A percentile compares a stretch with the other conserved stretches of the same genome.
These are phyloP conservation scores for Phytophthora podocarpi DNA, from an alignment of 352 stramenopile genomes.

Conservation along the genomic window DNA sequence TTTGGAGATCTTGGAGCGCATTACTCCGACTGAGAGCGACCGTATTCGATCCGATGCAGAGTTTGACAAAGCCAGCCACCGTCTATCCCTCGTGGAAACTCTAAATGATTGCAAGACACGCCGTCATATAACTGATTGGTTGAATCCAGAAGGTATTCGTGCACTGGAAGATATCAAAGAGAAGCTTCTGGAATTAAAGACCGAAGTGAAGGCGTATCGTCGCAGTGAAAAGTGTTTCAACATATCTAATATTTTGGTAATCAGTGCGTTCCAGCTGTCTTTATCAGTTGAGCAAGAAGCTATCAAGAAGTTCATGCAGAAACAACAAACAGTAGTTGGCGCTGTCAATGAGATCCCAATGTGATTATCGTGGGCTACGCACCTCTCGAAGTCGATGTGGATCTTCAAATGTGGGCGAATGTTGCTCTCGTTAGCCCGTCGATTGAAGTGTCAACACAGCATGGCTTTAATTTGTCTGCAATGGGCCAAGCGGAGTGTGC, in stretches of 20 bases:
- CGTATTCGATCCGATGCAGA: background rate
- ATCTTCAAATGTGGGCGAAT: slow-evolving; percentile 15
- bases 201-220: slow-evolving; percentile 1
- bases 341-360: background rate
- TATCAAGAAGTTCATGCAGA: slow-evolving; percentile 22
- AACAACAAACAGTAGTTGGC: background rate
- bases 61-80: background rate
- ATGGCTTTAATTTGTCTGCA: slow-evolving; percentile 11
- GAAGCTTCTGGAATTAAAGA: slow-evolving; percentile 4
- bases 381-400: slow-evolving; percentile 14
- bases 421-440: slow-evolving; percentile 12
- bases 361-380: slow-evolving; percentile 20
- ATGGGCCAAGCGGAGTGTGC: background rate
- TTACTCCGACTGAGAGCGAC: background rate
- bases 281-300: slow-evolving; percentile 8
- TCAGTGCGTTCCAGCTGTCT: slow-evolving; percentile 10
- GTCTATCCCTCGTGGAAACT: background rate
- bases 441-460: background rate
- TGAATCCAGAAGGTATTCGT: background rate
- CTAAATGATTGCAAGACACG: background rate
- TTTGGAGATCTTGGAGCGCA: background rate
- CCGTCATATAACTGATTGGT: slow-evolving; percentile 1
- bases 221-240: background rate
- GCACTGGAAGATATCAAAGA: slow-evolving; percentile 16
- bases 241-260: background rate